Conservation (phyloP, 306 rosid genomes). For the Prunus persica region DNA sequence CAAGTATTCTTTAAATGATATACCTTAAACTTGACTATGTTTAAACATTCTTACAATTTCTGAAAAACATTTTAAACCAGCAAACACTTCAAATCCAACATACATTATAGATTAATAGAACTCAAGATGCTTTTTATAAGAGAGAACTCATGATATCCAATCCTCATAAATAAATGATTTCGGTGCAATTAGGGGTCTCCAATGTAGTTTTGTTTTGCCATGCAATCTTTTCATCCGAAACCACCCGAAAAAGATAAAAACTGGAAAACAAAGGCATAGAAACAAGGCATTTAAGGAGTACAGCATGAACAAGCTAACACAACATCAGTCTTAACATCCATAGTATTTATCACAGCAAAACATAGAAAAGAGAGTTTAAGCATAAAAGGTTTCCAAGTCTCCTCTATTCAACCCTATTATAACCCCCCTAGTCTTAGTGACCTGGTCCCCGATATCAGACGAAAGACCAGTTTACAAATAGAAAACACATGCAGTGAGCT, state of each 20-base stretch:
- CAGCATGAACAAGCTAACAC: not conserved
- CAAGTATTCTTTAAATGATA: too few species aligned
- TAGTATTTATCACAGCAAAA: not conserved
- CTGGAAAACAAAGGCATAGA: not conserved
- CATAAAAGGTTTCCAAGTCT: conserved; percentile 4
- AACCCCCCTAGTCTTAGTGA: not conserved
- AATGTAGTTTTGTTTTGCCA: not conserved
- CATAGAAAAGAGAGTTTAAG: not conserved
- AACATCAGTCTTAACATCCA: not conserved
- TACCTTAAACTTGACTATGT: too few species aligned
- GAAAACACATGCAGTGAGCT: conserved; percentile 94
- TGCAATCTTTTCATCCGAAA: not conserved
- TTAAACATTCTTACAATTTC: too few species aligned
- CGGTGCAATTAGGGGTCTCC: not conserved
- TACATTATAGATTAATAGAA: too few species aligned
- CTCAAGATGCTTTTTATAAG: too few species aligned
- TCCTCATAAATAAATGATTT: too few species aligned
- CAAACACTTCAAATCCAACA: too few species aligned
- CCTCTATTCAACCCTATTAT: conserved; percentile 5
- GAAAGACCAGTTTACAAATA: conserved; percentile 98
- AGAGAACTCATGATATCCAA: too few species aligned
- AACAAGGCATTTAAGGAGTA: not conserved
- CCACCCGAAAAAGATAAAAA: not conserved
- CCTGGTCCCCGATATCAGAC: conserved; percentile 47
- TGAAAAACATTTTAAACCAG: too few species aligned